A percentile compares a stretch with the other conserved stretches of the same genome.
These are phyloP conservation scores for Sindora glabra DNA, from an alignment of 306 rosid genomes.

Conservation along the genomic window DNA sequence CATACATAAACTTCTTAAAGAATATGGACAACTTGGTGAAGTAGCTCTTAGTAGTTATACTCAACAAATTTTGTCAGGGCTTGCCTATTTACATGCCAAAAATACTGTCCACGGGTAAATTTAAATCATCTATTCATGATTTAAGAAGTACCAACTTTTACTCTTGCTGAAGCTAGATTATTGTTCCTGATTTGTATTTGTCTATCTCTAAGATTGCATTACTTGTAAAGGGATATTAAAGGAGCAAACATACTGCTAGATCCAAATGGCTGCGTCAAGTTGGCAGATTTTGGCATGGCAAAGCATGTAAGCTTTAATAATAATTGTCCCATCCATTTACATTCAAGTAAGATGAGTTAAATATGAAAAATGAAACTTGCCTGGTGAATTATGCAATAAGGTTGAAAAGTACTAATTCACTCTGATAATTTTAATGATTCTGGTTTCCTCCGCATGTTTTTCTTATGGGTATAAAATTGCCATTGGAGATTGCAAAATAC, in stretches of 20 bases:
- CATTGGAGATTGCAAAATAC: neutral
- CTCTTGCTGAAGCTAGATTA: neutral
- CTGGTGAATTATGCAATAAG: constrained; percentile 3
- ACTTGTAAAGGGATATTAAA: constrained; percentile 77
- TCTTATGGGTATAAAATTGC: neutral
- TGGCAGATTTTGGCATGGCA: constrained; percentile 99
- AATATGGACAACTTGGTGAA: constrained; percentile 84
- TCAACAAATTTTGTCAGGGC: constrained; percentile 92
- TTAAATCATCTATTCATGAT: constrained; percentile 12
- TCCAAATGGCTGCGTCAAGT: constrained; percentile 85
- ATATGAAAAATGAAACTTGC: neutral
- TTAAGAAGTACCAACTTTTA: constrained; percentile 2
- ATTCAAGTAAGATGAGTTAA: constrained; percentile 14
- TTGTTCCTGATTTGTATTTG: constrained; percentile 4
- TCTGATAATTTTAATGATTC: neutral
- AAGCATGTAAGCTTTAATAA: constrained; percentile 74
- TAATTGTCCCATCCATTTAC: neutral
- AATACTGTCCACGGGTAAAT: constrained; percentile 89
- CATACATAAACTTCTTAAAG: constrained; percentile 91
- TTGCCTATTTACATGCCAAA: constrained; percentile 87
- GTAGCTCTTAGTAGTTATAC: constrained; percentile 86
- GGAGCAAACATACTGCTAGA: constrained; percentile 98
- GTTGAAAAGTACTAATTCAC: neutral
- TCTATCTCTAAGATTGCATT: constrained; percentile 14
- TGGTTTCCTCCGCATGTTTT: no score